Base-by-base conservation (phyloP, 2,329 filamentous ascomycete species). In the Sclerotinia glacialis region DNA sequence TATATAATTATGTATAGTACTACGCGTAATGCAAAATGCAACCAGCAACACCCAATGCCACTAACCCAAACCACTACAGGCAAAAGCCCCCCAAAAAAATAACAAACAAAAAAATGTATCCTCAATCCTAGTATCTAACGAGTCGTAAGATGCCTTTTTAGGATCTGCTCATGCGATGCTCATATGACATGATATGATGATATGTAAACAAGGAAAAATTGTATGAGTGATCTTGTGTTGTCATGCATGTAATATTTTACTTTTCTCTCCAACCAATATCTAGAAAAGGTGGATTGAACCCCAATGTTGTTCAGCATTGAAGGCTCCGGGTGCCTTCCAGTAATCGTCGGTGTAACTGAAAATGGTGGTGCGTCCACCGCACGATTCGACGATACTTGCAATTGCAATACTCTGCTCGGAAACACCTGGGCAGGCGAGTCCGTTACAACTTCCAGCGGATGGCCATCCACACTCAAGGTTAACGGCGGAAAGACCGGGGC, bases 381-480 rank as follows among this genome's bases (percentile, higher is more conserved):
- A 84, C 69, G 80, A 80, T 73, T 85, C 74, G 71, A 87, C 80
- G 77, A 98, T 94, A 67, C 85, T 85, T 71, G 84, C 77, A 77
- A 98, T 87, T 73, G 94, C 94, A 53, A 76, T 78, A 61, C 80
- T 80, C 85, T 98, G 94, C 81, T 94, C 82, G 1, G 76, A 52
- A 6, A 72, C 60, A 72, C 90, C 87, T 66, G 93, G 87, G 73
- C 91, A 81, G 67, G 93, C 93, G 26, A 76, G 76, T 68, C 91
- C 92, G 80, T 95, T 94, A 80, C 85, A 78, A 40, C 78, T 74
- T 76, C 93, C 93, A 9, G 77, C 72, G 64, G 82, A 87, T 71
- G 94, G 94, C 93, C 93, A 98, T 75, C 94, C 94, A 67, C 90
- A 91, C 87, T 98, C 94, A 73, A 96, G 83, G 81, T 94, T 92